These are phyloP conservation scores for Abrus precatorius DNA, from an alignment of 306 rosid genomes.

Conservation along the genomic window DNA sequence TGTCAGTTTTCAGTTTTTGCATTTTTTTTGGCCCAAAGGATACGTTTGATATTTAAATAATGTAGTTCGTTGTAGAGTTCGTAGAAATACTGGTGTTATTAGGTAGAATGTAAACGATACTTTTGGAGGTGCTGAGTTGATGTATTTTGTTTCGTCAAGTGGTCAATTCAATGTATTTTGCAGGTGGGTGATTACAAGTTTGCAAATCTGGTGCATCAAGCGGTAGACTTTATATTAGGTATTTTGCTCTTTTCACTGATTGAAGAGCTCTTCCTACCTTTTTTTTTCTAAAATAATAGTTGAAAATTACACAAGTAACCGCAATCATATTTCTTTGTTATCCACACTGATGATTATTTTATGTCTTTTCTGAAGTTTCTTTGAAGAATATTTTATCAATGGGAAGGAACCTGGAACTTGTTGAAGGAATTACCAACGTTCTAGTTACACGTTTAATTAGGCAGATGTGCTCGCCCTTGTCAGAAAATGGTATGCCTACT, in stretches of 20 bases:
- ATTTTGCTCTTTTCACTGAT: slow-evolving; percentile 21
- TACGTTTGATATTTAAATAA: background rate
- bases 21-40: background rate
- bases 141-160: slow-evolving; percentile 16
- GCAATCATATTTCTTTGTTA: slow-evolving; percentile 17
- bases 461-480: slow-evolving; percentile 68
- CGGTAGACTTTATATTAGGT: slow-evolving; percentile 92
- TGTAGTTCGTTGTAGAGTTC: background rate
- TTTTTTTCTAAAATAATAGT: background rate
- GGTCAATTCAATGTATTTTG: slow-evolving; percentile 30
- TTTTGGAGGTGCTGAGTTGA: background rate
- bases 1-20: slow-evolving; percentile 41
- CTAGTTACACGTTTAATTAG: slow-evolving; percentile 70
- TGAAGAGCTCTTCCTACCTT: background rate
- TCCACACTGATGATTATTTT: slow-evolving; percentile 35
- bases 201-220: slow-evolving; percentile 83
- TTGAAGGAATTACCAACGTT: slow-evolving; percentile 77
- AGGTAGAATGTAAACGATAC: background rate
- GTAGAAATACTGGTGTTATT: background rate
- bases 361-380: slow-evolving; percentile 66
- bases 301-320: slow-evolving; percentile 23
- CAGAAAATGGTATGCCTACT: slow-evolving; percentile 66
- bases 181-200: slow-evolving; percentile 76
- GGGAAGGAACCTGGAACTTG: slow-evolving; percentile 63
- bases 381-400: slow-evolving; percentile 65